Evolutionary conservation across 371 early-diverging fungal genomes (phyloP).

Genomic region (Syncephalastrum racemosum): DNA sequence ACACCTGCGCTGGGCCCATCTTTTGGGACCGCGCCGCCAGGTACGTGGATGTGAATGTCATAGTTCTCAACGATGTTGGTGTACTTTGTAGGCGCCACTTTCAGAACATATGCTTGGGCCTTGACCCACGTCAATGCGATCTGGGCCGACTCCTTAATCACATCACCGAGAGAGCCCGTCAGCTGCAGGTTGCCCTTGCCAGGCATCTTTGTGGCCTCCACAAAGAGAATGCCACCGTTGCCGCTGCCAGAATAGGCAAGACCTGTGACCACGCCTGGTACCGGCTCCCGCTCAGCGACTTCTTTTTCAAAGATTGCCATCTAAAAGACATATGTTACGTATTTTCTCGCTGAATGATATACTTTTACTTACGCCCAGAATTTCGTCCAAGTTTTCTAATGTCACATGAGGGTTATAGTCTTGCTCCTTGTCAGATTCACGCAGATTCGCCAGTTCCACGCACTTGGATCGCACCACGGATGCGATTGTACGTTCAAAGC

Average conservation of each 20-base stretch:
- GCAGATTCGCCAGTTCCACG: slow-evolving; percentile 58
- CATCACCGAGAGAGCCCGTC: slow-evolving; percentile 84
- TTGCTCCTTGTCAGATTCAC: slow-evolving; percentile 17
- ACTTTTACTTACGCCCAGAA: slow-evolving; percentile 62
- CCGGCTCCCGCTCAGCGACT: slow-evolving; percentile 59
- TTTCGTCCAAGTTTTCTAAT: slow-evolving; percentile 49
- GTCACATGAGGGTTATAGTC: slow-evolving; percentile 36
- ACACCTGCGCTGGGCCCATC: slow-evolving; percentile 78
- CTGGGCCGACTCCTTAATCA: slow-evolving; percentile 85
- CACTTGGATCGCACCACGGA: slow-evolving; percentile 73
- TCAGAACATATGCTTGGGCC: slow-evolving; percentile 61
- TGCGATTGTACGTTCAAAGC: slow-evolving; percentile 74
- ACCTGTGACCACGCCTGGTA: slow-evolving; percentile 82
- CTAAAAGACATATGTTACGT: slow-evolving; percentile 11
- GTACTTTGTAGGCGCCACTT: slow-evolving; percentile 36
- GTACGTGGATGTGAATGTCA: slow-evolving; percentile 86
- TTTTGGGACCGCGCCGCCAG: slow-evolving; percentile 80
- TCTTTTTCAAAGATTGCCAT: slow-evolving; percentile 48
- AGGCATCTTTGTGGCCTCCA: slow-evolving; percentile 77
- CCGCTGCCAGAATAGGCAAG: slow-evolving; percentile 80
- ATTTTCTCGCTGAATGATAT: too few species aligned
- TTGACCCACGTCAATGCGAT: slow-evolving; percentile 82
- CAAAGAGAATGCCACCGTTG: slow-evolving; percentile 74
- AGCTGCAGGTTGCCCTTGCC: slow-evolving; percentile 70
- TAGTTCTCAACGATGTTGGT: slow-evolving; percentile 36